These are phyloP conservation scores for Leptographium flavum DNA, from an alignment of 2,329 filamentous ascomycete species.

Conservation along the genomic window DNA sequence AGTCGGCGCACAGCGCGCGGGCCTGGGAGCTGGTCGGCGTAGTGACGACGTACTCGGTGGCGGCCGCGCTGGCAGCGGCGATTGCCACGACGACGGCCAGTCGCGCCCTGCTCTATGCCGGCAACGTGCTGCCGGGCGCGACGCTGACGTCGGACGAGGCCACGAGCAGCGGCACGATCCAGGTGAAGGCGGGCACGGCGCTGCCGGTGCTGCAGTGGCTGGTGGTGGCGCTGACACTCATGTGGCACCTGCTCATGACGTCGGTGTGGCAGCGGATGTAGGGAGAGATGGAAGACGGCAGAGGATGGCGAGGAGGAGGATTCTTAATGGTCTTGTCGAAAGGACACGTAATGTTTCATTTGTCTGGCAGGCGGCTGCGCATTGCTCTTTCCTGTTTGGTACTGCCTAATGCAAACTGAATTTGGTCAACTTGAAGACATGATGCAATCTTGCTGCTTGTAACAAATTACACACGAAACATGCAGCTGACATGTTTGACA, in stretches of 20 bases:
- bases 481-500: too few species aligned
- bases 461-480: too few species aligned
- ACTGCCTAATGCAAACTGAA: too few species aligned
- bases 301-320: background rate
- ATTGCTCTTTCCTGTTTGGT: too few species aligned
- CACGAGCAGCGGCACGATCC: background rate
- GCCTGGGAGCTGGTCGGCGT: slow-evolving; percentile 4
- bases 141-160: background rate
- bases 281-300: background rate
- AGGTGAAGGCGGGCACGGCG: slow-evolving; percentile 5
- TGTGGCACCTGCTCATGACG: slow-evolving; percentile 10
- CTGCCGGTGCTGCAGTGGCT: slow-evolving; percentile 12
- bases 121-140: slow-evolving; percentile 6
- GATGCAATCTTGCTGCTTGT: too few species aligned
- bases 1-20: background rate
- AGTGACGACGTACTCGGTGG: slow-evolving; percentile 8
- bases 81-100: slow-evolving; percentile 8
- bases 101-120: slow-evolving; percentile 11
- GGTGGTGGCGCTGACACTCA: slow-evolving; percentile 8
- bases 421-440: too few species aligned
- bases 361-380: too few species aligned
- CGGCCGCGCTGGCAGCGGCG: slow-evolving; percentile 7
- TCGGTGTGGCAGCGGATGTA: slow-evolving; percentile 4
- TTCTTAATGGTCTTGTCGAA: too few species aligned
- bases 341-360: too few species aligned